Percentiles rank a stretch among this genome's conserved stretches.
These are phyloP conservation scores for Vickermania ingenoplastis DNA, from an alignment of 208 protist species.

Conservation along the genomic window DNA sequence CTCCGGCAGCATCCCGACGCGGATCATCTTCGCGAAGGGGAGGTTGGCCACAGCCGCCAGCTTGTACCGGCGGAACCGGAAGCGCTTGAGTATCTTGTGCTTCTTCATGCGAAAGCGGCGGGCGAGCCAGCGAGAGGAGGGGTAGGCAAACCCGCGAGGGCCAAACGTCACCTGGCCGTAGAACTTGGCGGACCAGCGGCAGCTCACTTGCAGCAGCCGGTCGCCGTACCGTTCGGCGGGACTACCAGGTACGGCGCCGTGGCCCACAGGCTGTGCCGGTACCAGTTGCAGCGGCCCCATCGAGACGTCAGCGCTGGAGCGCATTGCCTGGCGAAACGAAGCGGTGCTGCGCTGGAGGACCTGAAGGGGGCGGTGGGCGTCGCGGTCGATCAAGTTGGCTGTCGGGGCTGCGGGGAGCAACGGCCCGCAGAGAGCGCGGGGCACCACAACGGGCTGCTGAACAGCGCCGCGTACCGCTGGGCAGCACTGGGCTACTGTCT, in stretches of 20 bases:
- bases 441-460: too few species aligned
- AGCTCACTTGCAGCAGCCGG: slow-evolving; percentile 30
- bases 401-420: not conserved
- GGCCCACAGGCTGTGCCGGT: slow-evolving; percentile 3
- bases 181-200: slow-evolving; percentile 78
- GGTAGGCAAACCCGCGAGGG: slow-evolving; percentile 81
- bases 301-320: slow-evolving; percentile 55
- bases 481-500: too few species aligned
- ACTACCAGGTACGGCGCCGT: too few species aligned
- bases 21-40: slow-evolving; percentile 87
- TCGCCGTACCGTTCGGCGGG: too few species aligned
- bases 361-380: slow-evolving; percentile 7
- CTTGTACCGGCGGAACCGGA: slow-evolving; percentile 87
- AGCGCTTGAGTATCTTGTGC: slow-evolving; percentile 81
- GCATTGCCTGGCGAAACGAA: slow-evolving; percentile 54
- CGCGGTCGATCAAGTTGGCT: not conserved
- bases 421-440: too few species aligned
- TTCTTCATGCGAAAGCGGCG: slow-evolving; percentile 89
- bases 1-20: slow-evolving; percentile 87
- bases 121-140: slow-evolving; percentile 72
- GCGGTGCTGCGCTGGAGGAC: slow-evolving; percentile 30
- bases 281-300: slow-evolving; percentile 18
- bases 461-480: too few species aligned
- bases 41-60: slow-evolving; percentile 82
- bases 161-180: slow-evolving; percentile 82